These are phyloP conservation scores for Carex arenaria DNA, from an alignment of 202 grass and related monocot species.

Conservation along the genomic window DNA sequence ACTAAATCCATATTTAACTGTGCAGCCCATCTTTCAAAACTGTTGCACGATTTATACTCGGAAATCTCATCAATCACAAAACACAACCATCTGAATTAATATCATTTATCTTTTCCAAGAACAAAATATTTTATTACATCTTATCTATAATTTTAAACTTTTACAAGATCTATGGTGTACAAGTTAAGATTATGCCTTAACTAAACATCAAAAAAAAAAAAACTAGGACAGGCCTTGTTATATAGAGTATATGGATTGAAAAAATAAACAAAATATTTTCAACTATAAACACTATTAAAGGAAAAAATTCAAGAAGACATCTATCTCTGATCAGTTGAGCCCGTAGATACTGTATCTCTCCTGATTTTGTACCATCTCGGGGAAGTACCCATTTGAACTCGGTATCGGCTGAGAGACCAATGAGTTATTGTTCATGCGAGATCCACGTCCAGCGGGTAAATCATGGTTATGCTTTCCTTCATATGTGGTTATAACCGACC, in stretches of 20 bases:
- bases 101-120: not conserved
- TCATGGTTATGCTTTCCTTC: constrained; percentile 99
- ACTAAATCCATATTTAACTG: not conserved
- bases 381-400: not conserved
- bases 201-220: not conserved
- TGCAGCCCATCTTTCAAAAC: not conserved
- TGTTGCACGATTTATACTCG: not conserved
- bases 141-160: not conserved
- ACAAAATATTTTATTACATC: not conserved
- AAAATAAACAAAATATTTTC: constrained; percentile 17
- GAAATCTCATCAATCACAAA: not conserved
- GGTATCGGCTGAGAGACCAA: constrained; percentile 1
- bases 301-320: not conserved
- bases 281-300: constrained; percentile 1
- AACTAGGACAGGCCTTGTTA: not conserved
- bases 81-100: not conserved
- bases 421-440: constrained; percentile 27
- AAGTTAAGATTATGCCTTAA: not conserved
- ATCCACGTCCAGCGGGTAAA: constrained; percentile 76
- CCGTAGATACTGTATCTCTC: not conserved
- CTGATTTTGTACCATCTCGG: constrained; percentile 3
- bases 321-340: not conserved
- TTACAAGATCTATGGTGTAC: constrained; percentile 11
- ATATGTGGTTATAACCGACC: constrained; percentile 97
- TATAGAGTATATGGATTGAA: not conserved